Conservation (phyloP, 148 eudicot species). For the Bassia scoparia region DNA sequence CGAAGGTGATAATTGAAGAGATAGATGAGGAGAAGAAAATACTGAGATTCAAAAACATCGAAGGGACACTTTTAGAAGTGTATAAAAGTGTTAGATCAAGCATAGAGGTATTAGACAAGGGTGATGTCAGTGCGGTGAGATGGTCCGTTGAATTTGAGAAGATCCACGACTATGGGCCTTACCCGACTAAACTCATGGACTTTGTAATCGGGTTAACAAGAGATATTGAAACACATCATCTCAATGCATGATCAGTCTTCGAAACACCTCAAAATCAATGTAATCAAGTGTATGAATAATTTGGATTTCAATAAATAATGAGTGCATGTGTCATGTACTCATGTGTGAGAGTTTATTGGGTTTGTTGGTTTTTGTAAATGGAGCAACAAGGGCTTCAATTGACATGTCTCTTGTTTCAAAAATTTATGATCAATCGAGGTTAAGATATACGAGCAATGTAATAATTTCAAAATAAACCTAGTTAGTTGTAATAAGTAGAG, state of each 20-base stretch:
- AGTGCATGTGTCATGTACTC: too few species aligned
- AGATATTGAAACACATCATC: constrained; percentile 22
- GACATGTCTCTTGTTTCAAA: too few species aligned
- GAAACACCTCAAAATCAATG: too few species aligned
- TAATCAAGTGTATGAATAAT: too few species aligned
- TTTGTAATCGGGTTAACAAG: constrained; percentile 2
- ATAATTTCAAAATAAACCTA: too few species aligned
- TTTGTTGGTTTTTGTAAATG: too few species aligned
- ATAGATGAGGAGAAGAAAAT: constrained; percentile 17
- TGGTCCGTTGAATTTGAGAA: constrained; percentile 17
- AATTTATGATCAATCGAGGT: too few species aligned
- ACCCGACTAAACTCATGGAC: constrained; percentile 18
- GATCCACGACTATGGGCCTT: constrained; percentile 16
- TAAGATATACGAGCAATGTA: too few species aligned
- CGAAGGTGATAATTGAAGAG: constrained; percentile 6
- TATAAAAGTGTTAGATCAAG: not conserved
- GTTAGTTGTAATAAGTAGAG: too few species aligned
- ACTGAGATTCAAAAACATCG: constrained; percentile 1
- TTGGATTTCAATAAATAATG: too few species aligned
- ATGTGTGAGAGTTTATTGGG: too few species aligned
- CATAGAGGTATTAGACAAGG: constrained; percentile 5
- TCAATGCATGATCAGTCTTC: not conserved
- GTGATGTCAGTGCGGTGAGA: constrained; percentile 6
- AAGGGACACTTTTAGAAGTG: not conserved
- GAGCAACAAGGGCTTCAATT: too few species aligned